A percentile compares a stretch with the other conserved stretches of the same genome.
phyloP scores from a whole-genome alignment of 192 early-diverging fungal genomes.

The Chytriomyces hyalinus region DNA sequence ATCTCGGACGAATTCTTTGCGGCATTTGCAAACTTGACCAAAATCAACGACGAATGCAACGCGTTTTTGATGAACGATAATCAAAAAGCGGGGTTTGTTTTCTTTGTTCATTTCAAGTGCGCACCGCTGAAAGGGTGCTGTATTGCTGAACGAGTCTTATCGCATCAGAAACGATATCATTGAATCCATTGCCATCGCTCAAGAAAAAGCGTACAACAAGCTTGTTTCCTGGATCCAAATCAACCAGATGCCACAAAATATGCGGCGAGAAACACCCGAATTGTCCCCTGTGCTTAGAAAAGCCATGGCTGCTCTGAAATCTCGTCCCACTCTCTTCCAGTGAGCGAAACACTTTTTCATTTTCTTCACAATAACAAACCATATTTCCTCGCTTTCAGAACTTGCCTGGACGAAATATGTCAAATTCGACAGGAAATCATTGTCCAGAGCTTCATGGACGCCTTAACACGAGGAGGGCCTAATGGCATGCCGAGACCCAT shows the following conservation, averaged over 20 bases:
- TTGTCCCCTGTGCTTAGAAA: slow-evolving; percentile 64
- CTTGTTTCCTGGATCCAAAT: slow-evolving; percentile 76
- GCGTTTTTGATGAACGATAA: slow-evolving; percentile 73
- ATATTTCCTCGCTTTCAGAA: slow-evolving; percentile 44
- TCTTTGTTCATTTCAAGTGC: not conserved
- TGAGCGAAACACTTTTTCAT: no score
- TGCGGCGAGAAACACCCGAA: slow-evolving; percentile 74
- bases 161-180: slow-evolving; percentile 65
- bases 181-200: slow-evolving; percentile 70
- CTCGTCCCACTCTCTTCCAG: slow-evolving; percentile 77
- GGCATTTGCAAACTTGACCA: slow-evolving; percentile 67
- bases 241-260: slow-evolving; percentile 59
- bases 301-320: slow-evolving; percentile 70
- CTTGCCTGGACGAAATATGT: slow-evolving; percentile 75
- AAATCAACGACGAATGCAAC: slow-evolving; percentile 77
- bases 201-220: slow-evolving; percentile 77
- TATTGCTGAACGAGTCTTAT: slow-evolving; percentile 39
- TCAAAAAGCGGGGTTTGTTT: slow-evolving; percentile 72
- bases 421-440: slow-evolving; percentile 71
- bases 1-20: slow-evolving; percentile 73
- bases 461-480: slow-evolving; percentile 76
- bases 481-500: slow-evolving; percentile 84
- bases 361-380: no score
- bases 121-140: not conserved
- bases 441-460: slow-evolving; percentile 71